Percentiles rank a stretch among this genome's conserved stretches.
These are phyloP conservation scores for Biancaea sappan DNA, from an alignment of 306 rosid genomes.

Conservation along the genomic window DNA sequence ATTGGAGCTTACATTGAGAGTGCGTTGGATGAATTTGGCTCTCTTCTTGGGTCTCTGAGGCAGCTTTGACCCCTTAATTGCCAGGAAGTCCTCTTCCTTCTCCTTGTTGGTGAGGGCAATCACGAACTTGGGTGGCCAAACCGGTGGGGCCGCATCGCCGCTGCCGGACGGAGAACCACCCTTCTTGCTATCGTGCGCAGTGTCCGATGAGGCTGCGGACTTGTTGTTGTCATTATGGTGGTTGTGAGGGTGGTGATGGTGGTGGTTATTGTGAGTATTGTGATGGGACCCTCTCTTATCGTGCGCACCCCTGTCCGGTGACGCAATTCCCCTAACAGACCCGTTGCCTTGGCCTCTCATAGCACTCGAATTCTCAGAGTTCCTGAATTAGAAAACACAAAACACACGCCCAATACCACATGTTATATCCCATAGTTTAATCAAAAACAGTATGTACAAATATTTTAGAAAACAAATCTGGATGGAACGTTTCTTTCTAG, in stretches of 20 bases:
- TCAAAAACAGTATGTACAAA: not conserved
- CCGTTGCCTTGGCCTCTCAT: conserved; percentile 91
- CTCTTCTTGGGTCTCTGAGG: conserved; percentile 95
- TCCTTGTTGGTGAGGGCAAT: conserved; percentile 90
- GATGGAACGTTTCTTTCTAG: not conserved
- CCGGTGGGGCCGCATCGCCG: conserved; percentile 65
- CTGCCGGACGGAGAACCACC: conserved; percentile 91
- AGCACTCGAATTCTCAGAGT: conserved; percentile 68
- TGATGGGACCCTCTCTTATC: conserved; percentile 68
- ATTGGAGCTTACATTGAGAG: conserved; percentile 80
- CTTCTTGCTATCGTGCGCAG: conserved; percentile 93
- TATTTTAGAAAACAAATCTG: not conserved
- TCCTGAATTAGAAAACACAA: conserved; percentile 53
- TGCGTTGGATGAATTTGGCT: conserved; percentile 82
- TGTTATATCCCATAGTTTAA: not conserved
- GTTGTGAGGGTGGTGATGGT: conserved; percentile 29
- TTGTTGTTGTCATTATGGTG: conserved; percentile 51
- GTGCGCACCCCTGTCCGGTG: conserved; percentile 90
- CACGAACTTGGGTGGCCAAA: conserved; percentile 93
- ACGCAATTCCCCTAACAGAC: conserved; percentile 70
- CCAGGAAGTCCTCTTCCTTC: conserved; percentile 94
- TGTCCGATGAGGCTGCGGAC: conserved; percentile 81
- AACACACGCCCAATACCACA: not conserved
- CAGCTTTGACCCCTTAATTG: conserved; percentile 85
- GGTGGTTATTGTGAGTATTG: conserved; percentile 28